Percentiles rank a stretch among this genome's conserved stretches.
These are phyloP conservation scores for Rhinocladiella similis DNA, from an alignment of 2,329 filamentous ascomycete genomes.

Conservation along the genomic window DNA sequence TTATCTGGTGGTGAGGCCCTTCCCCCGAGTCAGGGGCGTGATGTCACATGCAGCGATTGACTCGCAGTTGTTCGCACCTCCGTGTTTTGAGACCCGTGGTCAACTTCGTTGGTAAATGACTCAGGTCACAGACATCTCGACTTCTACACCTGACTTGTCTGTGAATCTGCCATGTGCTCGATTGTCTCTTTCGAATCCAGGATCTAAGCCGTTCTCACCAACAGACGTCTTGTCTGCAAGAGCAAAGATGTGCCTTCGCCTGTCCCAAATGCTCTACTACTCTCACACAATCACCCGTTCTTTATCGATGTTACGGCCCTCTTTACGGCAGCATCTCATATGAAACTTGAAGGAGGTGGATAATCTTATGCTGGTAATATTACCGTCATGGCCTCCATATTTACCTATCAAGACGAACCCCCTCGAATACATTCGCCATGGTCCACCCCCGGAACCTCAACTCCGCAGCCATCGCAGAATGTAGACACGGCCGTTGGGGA, in stretches of 20 bases:
- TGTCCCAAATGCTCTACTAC: slow-evolving; percentile 49
- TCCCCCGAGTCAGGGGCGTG: too few relatives aligned
- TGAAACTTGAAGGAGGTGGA: slow-evolving; percentile 13
- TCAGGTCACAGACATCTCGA: too few relatives aligned
- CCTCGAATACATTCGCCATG: slow-evolving; percentile 89
- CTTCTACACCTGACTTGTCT: too few relatives aligned
- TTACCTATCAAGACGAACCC: slow-evolving; percentile 88
- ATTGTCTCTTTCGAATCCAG: background rate
- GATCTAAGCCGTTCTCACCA: background rate
- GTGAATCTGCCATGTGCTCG: background rate
- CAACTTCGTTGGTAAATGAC: too few relatives aligned
- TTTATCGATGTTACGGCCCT: slow-evolving; percentile 35
- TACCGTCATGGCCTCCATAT: slow-evolving; percentile 76
- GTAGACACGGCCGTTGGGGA: slow-evolving; percentile 37
- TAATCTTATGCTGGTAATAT: background rate
- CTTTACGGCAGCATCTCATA: slow-evolving; percentile 13
- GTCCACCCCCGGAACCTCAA: slow-evolving; percentile 59
- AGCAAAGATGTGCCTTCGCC: slow-evolving; percentile 48
- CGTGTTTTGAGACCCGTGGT: too few relatives aligned
- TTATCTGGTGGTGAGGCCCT: too few relatives aligned
- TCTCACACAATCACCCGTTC: slow-evolving; percentile 52
- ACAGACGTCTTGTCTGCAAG: background rate
- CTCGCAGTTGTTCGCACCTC: too few relatives aligned
- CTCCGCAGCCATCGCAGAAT: slow-evolving; percentile 35
- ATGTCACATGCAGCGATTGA: too few relatives aligned